These are phyloP conservation scores for Talaromyces amestolkiae DNA, from an alignment of 2,329 filamentous ascomycete genomes.

Conservation along the genomic window DNA sequence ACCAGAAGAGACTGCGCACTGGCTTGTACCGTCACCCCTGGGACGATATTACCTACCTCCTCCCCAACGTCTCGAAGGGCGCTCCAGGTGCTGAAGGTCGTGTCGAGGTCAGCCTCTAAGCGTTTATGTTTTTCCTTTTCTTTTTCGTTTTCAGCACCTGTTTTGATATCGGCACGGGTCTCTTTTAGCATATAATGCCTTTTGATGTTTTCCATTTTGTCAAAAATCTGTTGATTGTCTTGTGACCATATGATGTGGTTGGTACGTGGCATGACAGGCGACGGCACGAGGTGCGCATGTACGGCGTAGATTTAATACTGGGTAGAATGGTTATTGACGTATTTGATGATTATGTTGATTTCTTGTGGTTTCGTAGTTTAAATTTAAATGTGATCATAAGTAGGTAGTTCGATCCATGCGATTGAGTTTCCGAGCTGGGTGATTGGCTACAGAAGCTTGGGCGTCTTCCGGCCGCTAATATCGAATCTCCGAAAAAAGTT, in stretches of 20 bases:
- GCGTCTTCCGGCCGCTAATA: not conserved
- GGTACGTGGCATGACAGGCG: conserved; percentile 16
- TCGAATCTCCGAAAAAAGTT: not conserved
- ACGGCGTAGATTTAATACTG: conserved; percentile 20
- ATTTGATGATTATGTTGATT: not conserved
- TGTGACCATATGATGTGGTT: conserved; percentile 13
- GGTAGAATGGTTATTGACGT: conserved; percentile 16
- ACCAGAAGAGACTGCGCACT: conserved; percentile 98
- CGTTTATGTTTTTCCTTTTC: conserved; percentile 29
- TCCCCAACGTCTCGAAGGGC: conserved; percentile 72
- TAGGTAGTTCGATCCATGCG: not conserved
- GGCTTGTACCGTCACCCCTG: conserved; percentile 98
- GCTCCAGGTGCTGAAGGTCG: conserved; percentile 75
- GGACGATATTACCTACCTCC: conserved; percentile 96
- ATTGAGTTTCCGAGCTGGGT: not conserved
- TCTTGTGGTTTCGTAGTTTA: not conserved
- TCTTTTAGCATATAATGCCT: conserved; percentile 19
- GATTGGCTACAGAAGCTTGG: not conserved
- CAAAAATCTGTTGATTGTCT: conserved; percentile 5
- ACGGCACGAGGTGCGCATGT: conserved; percentile 19
- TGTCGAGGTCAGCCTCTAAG: conserved; percentile 79
- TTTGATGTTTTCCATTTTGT: conserved; percentile 15
- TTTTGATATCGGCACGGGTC: conserved; percentile 18
- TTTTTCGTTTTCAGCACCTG: conserved; percentile 23
- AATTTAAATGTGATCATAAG: not conserved